Percentiles rank a stretch among this genome's conserved stretches.
Evolutionary conservation across 768 basidiomycete species (phyloP).

Genomic region (Pisolithus sp.): DNA sequence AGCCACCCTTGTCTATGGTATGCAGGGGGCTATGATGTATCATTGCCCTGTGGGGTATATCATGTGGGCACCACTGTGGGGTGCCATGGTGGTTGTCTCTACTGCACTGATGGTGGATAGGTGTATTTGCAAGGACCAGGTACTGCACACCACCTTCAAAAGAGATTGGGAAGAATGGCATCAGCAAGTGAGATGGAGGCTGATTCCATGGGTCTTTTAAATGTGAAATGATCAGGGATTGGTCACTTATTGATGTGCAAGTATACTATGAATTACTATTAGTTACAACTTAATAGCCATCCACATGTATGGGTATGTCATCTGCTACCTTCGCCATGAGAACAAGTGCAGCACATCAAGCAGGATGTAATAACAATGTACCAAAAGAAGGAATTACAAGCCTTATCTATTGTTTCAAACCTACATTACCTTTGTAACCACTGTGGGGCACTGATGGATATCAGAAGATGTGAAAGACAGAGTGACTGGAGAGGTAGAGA

Average conservation of each 20-base stretch:
- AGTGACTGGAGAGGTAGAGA: too few relatives aligned
- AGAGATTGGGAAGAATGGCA: constrained; percentile 13
- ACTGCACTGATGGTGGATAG: neutral
- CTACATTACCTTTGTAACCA: constrained; percentile 20
- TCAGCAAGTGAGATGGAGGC: constrained; percentile 3
- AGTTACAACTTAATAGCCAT: neutral
- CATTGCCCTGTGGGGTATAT: neutral
- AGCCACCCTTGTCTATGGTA: neutral
- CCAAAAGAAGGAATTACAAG: neutral
- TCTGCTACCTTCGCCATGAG: too few relatives aligned
- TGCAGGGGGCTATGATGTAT: neutral
- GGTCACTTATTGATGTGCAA: neutral
- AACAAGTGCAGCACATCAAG: too few relatives aligned
- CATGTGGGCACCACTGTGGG: neutral
- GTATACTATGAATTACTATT: too few relatives aligned
- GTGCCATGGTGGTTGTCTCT: neutral
- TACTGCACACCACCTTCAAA: constrained; percentile 3
- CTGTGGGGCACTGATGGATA: too few relatives aligned
- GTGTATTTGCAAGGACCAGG: constrained; percentile 1
- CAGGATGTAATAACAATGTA: too few relatives aligned
- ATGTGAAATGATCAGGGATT: neutral
- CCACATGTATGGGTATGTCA: too few relatives aligned
- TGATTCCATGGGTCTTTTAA: constrained; percentile 11
- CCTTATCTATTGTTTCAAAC: constrained; percentile 4
- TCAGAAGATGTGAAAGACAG: too few relatives aligned